phyloP scores from a whole-genome alignment of 495 filamentous ascomycete genomes.

The Neurospora tetrasperma region DNA sequence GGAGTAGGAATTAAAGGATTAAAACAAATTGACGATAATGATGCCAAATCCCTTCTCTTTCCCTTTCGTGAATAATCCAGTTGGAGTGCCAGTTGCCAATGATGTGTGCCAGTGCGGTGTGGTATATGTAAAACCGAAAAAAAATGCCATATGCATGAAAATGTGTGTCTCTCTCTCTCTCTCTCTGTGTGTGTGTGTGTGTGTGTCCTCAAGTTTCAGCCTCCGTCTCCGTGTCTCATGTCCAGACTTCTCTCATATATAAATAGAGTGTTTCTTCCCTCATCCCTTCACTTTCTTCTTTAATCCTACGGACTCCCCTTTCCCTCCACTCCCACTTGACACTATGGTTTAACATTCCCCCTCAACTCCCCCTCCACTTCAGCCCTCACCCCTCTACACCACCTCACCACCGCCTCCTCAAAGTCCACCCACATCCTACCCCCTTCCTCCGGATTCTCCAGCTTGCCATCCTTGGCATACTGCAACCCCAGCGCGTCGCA shows the following conservation, averaged over 20 bases:
- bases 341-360: neutral
- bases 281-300: neutral
- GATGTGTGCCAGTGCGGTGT: neutral
- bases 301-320: neutral
- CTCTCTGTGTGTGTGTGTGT: neutral
- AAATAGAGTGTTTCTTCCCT: neutral
- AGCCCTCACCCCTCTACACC: conserved; percentile 66
- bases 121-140: neutral
- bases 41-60: neutral
- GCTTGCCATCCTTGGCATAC: conserved; percentile 48
- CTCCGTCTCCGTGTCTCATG: neutral
- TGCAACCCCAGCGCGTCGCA: conserved; percentile 83
- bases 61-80: neutral
- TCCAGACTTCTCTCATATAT: neutral
- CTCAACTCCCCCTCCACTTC: conserved; percentile 48
- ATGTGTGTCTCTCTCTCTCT: neutral
- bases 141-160: neutral
- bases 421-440: conserved; percentile 54
- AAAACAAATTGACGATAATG: neutral
- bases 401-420: conserved; percentile 66
- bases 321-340: neutral
- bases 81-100: neutral
- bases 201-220: neutral
- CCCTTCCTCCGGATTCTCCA: conserved; percentile 13
- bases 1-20: no score